Base-by-base conservation (phyloP, 805 yeast species). In the Cyberlindnera mississippiensis region DNA sequence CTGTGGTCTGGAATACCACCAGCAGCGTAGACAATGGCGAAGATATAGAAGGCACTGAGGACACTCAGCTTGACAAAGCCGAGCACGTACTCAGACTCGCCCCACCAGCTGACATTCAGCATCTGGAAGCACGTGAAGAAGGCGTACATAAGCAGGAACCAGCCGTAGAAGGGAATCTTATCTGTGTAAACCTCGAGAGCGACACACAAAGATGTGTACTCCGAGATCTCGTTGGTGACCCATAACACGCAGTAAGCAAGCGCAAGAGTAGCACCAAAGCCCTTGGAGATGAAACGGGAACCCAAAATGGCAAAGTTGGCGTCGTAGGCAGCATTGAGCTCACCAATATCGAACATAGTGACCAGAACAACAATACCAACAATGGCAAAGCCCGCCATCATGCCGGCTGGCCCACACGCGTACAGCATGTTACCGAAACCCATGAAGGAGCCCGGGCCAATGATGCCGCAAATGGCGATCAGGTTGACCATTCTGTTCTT, bases 361-460 rank as follows among this genome's bases (percentile, higher is more conserved):
- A 74, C 60, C 16, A 76, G 62, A 0, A 79, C 81, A 26, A 76
- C 56, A 16, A 77, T 43, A 18, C 80, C 81, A 34, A 76, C 73
- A 31, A 77, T 57, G 3, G 72, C 69, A 54, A 75, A 77, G 1
- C 81, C 78, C 17, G 69, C 62, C 16, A 75, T 33, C 52, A 77
- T 58, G 47, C 78, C 75, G 28, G 71, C 80, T 0, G 82, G 82
- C 4, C 79, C 78, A 35, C 76, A 75, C 28, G 67, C 58, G 9
- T 62, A 52, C n/a, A 77, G 60, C 27, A 79, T 77, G n/a, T 64
- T 54, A 6, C 79, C 78, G 41, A 79, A 67, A 32, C 79, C 77
- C 20, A 78, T 69, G 37, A 76, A 62, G 22, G 71, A 71, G 46
- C 82, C 83, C 1, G 82, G 82, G 0, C 83, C 83, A 42, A 78